Base-by-base conservation (phyloP, 2,329 filamentous ascomycete genomes). In the Arthrinium phaeospermum region DNA sequence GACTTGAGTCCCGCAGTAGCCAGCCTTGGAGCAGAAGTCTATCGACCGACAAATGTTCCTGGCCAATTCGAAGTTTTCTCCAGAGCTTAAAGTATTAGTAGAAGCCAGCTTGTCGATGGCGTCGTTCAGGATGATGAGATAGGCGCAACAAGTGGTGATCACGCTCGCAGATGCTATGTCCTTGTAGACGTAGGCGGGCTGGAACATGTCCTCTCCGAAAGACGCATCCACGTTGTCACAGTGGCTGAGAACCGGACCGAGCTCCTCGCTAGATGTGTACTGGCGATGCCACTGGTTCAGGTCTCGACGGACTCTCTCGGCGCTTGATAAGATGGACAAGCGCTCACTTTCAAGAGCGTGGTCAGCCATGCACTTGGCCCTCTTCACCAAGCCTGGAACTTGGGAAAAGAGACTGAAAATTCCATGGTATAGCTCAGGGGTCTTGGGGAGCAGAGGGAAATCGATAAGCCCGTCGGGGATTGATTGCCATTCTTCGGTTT, bases 91-190 rank as follows among this genome's bases (percentile, higher is more conserved):
- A 16, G 12, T 30, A 16, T 14, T 30, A 13, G 8, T 41, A 2
- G 12, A 53, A 10, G n/a, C 3, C 24, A 30, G 24, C 24, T 13
- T 53, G 22, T 16, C n/a, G 24, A 27, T 16, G n/a, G 49, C 14
- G 37, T 14, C 24, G 22, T 24, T 68, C n/a, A 68, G 22, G 4
- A 22, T 41, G 4, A 27, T 68, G 64, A 68, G 64, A 8, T 68
- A 45, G 64, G 37, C 37, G 37, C 27, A 45, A 22, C 19, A 45
- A 12, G 37, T 27, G 1, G 64, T 68, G 37, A 27, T 45, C 37
- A 68, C 16, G 10, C 37, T 68, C 8, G 64, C 64, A 24, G 64
- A 68, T 14, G 64, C 16, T 37, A 45, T n/a, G 64, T 67, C 64
- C 44, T n/a, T 45, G 44, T 45, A 67, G 16, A 44, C 37, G 19